A percentile compares a stretch with the other conserved stretches of the same genome.
phyloP scores from a whole-genome alignment of 306 rosid genomes.

The Corylus heterophylla region DNA sequence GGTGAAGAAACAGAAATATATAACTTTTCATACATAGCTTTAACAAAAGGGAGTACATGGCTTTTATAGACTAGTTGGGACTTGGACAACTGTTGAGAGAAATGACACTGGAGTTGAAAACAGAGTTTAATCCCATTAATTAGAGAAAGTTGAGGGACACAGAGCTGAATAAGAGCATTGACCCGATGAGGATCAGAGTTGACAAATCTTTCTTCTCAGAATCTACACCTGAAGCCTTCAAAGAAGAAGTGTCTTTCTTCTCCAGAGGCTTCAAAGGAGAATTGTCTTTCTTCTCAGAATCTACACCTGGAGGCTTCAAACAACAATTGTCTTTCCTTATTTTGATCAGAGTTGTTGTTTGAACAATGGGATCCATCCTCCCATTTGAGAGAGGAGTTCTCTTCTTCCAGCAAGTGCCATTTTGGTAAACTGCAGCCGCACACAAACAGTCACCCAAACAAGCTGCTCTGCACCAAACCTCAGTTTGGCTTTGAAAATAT shows the following conservation, averaged over 20 bases:
- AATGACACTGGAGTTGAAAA: too few species aligned
- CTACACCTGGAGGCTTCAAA: neutral
- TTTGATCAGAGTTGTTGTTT: constrained; percentile 30
- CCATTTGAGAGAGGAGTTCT: constrained; percentile 32
- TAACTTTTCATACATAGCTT: too few species aligned
- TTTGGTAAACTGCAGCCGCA: constrained; percentile 8
- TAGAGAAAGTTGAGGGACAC: constrained; percentile 21
- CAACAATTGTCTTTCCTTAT: constrained; percentile 18
- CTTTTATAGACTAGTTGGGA: too few species aligned
- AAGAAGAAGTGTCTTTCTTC: too few species aligned
- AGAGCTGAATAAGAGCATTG: constrained; percentile 23
- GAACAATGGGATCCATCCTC: neutral
- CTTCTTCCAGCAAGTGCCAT: constrained; percentile 24
- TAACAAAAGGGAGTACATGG: too few species aligned
- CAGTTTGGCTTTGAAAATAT: neutral
- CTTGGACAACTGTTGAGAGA: too few species aligned
- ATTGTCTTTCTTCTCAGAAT: too few species aligned
- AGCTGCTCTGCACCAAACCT: constrained; percentile 28
- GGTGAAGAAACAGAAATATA: too few species aligned
- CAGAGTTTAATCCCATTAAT: too few species aligned
- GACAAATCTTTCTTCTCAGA: neutral
- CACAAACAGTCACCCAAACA: constrained; percentile 42
- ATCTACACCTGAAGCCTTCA: too few species aligned
- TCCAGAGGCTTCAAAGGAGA: too few species aligned
- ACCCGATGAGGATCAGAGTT: constrained; percentile 14